Conservation (phyloP, 257 asterid species). For the Prunella vulgaris region DNA sequence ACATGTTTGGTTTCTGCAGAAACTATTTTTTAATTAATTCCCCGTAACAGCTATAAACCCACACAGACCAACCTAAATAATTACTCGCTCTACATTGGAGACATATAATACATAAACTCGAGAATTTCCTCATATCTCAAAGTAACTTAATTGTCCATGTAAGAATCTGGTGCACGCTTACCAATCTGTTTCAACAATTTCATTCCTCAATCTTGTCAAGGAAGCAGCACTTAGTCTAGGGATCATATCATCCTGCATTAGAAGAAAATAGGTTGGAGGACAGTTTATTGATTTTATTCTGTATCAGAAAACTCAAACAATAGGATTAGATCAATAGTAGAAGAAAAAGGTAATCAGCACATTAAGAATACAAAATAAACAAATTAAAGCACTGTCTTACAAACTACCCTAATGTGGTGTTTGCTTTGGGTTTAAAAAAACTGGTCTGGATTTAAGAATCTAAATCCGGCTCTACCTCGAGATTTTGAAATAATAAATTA, state of each 20-base stretch:
- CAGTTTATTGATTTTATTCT: conserved; percentile 31
- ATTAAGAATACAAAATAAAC: neutral
- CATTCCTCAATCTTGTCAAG: conserved; percentile 76
- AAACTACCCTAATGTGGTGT: neutral
- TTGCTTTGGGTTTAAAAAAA: neutral
- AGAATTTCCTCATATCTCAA: conserved; percentile 7
- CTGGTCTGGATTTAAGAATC: neutral
- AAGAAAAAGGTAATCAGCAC: neutral
- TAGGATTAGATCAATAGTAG: neutral
- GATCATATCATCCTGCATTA: conserved; percentile 75
- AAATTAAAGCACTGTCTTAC: neutral
- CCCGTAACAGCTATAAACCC: no score
- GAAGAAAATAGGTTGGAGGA: conserved; percentile 21
- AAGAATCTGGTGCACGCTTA: conserved; percentile 30
- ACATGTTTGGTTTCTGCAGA: neutral
- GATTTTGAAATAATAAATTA: neutral
- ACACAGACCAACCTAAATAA: no score
- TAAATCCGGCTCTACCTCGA: neutral
- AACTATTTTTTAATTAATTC: no score
- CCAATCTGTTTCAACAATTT: conserved; percentile 95
- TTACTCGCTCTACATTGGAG: no score
- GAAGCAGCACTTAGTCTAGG: conserved; percentile 79
- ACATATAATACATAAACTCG: neutral
- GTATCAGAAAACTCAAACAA: neutral
- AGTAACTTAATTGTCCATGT: neutral